phyloP scores from a whole-genome alignment of 768 basidiomycete genomes.

The Russula sp. region DNA sequence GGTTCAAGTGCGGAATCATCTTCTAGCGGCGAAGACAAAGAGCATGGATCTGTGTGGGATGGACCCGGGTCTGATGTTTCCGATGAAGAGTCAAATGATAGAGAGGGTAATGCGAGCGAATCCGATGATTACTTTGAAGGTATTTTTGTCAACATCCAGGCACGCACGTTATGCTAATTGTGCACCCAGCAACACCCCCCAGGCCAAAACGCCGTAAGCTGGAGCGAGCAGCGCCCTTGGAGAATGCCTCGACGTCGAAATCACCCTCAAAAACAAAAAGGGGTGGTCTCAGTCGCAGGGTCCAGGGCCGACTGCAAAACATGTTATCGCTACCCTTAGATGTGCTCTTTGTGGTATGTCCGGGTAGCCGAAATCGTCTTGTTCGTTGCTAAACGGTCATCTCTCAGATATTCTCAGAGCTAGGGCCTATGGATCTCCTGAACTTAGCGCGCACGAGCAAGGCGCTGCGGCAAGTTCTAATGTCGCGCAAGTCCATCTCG shows the following conservation, averaged over 20 bases:
- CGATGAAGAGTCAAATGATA: neutral
- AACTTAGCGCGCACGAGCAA: conserved; percentile 22
- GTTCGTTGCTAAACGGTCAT: neutral
- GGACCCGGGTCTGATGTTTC: neutral
- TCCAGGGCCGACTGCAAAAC: conserved; percentile 20
- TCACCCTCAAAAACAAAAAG: neutral
- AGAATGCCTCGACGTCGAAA: neutral
- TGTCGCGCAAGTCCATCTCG: conserved; percentile 21
- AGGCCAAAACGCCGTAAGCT: conserved; percentile 13
- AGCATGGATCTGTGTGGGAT: neutral
- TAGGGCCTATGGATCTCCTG: conserved; percentile 20
- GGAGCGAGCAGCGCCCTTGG: neutral
- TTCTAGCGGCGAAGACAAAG: neutral
- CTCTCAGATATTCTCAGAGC: conserved; percentile 9
- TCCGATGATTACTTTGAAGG: neutral
- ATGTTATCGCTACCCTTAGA: conserved; percentile 19
- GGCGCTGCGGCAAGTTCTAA: conserved; percentile 14
- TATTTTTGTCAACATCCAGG: neutral
- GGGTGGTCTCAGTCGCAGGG: neutral
- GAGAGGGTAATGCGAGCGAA: neutral
- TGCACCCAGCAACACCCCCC: neutral
- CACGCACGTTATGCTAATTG: neutral
- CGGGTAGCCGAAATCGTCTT: neutral
- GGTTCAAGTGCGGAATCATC: conserved; percentile 3
- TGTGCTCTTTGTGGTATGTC: conserved; percentile 18